Percentiles rank a stretch among this genome's conserved stretches.
phyloP scores from a whole-genome alignment of 2,329 filamentous ascomycete genomes.

The Nemania sp. region DNA sequence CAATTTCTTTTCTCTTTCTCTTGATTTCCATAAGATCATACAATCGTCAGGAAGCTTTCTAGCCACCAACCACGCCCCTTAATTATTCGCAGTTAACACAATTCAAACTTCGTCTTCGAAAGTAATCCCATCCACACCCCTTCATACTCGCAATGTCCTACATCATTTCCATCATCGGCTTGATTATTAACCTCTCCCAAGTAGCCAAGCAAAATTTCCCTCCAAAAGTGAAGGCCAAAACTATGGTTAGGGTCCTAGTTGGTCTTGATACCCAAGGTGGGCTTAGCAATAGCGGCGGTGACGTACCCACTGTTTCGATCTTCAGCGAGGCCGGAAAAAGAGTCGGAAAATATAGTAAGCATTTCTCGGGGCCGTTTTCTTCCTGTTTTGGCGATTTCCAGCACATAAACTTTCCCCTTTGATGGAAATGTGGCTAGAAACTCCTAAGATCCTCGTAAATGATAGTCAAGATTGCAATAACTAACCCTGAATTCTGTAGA shows the following conservation, averaged over 20 bases:
- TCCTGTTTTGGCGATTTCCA: too few species aligned
- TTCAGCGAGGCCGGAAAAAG: constrained; percentile 45
- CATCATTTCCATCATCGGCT: background rate
- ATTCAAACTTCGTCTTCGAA: background rate
- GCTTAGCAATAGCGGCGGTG: constrained; percentile 43
- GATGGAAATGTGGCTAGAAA: too few species aligned
- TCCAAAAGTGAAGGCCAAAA: background rate
- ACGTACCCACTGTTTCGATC: constrained; percentile 46
- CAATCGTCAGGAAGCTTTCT: too few species aligned
- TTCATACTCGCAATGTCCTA: background rate
- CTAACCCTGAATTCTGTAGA: too few species aligned
- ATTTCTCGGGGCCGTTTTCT: too few species aligned
- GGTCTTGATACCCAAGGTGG: constrained; percentile 41
- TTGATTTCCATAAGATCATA: too few species aligned
- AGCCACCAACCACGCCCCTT: too few species aligned
- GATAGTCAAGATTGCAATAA: too few species aligned
- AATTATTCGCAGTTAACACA: too few species aligned
- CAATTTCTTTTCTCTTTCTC: too few species aligned
- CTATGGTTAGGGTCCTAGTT: constrained; percentile 21
- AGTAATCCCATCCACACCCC: background rate
- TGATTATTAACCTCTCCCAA: background rate
- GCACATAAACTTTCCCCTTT: too few species aligned
- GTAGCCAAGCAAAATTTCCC: background rate
- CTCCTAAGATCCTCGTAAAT: too few species aligned
- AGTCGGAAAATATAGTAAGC: constrained; percentile 38